phyloP scores from a whole-genome alignment of 2,329 filamentous ascomycete species.

The Penicillium concentricum region DNA sequence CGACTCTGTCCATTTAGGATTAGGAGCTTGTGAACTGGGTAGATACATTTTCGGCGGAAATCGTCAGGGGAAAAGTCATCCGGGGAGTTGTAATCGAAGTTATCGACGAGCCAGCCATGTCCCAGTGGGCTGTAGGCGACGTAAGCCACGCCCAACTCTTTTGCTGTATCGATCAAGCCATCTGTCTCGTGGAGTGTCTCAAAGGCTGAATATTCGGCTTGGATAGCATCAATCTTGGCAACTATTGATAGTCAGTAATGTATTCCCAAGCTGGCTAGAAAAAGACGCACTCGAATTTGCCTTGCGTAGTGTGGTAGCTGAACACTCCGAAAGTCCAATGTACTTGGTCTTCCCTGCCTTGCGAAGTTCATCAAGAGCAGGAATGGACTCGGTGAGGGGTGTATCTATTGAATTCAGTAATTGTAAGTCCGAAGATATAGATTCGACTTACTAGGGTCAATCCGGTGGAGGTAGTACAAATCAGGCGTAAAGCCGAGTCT shows the following conservation, averaged over 20 bases:
- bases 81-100: conserved; percentile 44
- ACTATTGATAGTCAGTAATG: conserved; percentile 33
- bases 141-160: conserved; percentile 44
- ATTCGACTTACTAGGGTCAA: conserved; percentile 43
- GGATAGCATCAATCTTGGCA: conserved; percentile 49
- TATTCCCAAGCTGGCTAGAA: background rate
- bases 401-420: conserved; percentile 33
- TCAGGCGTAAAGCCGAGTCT: conserved; percentile 50
- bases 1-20: background rate
- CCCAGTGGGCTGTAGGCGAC: conserved; percentile 51
- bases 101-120: conserved; percentile 50
- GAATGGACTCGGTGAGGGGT: conserved; percentile 49
- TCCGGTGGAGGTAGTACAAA: conserved; percentile 48
- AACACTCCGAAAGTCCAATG: conserved; percentile 51
- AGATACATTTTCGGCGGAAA: conserved; percentile 42
- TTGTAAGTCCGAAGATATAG: rapidly evolving
- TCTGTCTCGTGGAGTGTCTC: conserved; percentile 44
- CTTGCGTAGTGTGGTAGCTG: conserved; percentile 46
- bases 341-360: conserved; percentile 51
- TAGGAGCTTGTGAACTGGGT: background rate
- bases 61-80: conserved; percentile 49
- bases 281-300: conserved; percentile 44
- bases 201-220: conserved; percentile 49
- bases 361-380: conserved; percentile 48
- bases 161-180: conserved; percentile 43